Evolutionary conservation across 345 rosid species (phyloP), one percentile per base, ranked within the genome.

Genomic region (Orychophragmus violaceus): DNA sequence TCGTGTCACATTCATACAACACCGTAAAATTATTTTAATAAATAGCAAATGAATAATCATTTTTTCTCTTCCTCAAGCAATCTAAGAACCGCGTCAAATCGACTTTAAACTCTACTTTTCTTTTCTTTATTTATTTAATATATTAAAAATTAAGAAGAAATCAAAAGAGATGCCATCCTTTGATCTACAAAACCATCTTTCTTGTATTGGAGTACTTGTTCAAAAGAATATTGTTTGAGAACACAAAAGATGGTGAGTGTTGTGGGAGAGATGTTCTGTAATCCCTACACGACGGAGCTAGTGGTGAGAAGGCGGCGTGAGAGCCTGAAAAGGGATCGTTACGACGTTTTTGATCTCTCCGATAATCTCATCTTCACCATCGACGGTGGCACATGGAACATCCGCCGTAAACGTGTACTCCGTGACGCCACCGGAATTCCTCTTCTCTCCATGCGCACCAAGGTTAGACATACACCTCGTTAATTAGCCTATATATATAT

Each of bases 341-440:
- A 57, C 52, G 77, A 87, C 21, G 84, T 79, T 33, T 81, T 52
- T 3, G 94, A 85, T 74, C 60, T 39, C 8, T 76, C 69, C 5
- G 83, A 81, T 18, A 88, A 81, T 71, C 72, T 77, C 22, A 77
- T 84, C 44, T 87, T 88, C 37, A 82, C 77, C 27, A 74, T 76
- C 3, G 83, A 85, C 67, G 87, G 87, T 39, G 66, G 76, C 8
- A 59, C 68, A 41, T 81, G 84, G 83, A 70, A 76, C 58, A 49
- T 81, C 54, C 63, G 66, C 3, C 79, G 79, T 69, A 82, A 78
- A 77, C 54, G 86, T 52, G 70, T 81, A 60, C 53, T 85, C 62
- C 80, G 81, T 3, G 81, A 88, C 49, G 82, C 87, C 56, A 61
- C 81, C 9, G 91, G 89, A 24, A 57, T 66, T 46, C 80, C 85